Evolutionary conservation across 345 rosid species (phyloP).

Genomic region (Eutrema heterophyllum): DNA sequence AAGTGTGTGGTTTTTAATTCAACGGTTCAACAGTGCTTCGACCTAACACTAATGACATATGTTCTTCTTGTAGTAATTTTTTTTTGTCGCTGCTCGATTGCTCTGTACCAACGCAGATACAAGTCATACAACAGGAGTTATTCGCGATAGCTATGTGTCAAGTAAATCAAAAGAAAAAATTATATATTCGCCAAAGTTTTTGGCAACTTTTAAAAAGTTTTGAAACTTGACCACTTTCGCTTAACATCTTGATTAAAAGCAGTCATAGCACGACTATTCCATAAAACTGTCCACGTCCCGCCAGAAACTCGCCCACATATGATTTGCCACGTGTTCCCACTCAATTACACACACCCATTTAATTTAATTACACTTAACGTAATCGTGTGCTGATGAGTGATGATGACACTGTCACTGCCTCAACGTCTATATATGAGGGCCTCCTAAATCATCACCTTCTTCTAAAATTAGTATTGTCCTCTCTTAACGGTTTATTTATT

Average conservation of each 20-base stretch:
- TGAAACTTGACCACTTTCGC: neutral
- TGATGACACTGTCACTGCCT: conserved; percentile 20
- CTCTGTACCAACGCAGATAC: neutral
- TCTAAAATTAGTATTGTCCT: neutral
- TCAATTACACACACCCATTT: neutral
- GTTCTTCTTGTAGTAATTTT: neutral
- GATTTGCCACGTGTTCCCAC: conserved; percentile 22
- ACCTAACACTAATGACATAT: conserved; percentile 4
- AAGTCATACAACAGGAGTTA: neutral
- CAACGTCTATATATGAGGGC: conserved; percentile 13
- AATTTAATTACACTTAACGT: neutral
- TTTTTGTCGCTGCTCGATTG: neutral
- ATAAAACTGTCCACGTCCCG: conserved; percentile 24
- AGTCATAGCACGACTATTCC: conserved; percentile 19
- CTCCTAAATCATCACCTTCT: neutral
- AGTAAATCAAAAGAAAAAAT: neutral
- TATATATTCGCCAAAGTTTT: neutral
- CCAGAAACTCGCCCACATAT: conserved; percentile 19
- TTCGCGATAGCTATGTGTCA: neutral
- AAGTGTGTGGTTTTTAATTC: neutral
- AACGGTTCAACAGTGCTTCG: neutral
- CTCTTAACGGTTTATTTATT: conserved; percentile 33
- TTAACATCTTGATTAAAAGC: neutral
- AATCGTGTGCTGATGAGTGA: conserved; percentile 20
- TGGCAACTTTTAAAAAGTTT: neutral